phyloP scores from a whole-genome alignment of 2,329 filamentous ascomycete species.

The Pseudocercospora musae region DNA sequence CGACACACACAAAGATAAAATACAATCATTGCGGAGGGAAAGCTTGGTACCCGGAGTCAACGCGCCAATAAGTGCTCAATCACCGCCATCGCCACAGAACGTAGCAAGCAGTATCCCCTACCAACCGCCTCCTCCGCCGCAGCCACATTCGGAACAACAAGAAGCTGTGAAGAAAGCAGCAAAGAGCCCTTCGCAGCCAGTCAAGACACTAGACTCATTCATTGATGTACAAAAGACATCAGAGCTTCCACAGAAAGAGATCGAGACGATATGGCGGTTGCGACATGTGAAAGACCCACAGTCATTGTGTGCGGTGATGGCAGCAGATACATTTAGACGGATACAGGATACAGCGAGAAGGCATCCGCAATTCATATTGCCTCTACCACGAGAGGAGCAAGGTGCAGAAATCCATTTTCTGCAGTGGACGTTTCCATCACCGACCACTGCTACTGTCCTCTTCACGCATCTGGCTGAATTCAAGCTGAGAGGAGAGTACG shows the following conservation, averaged over 20 bases:
- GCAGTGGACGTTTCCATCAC: slow-evolving; percentile 87
- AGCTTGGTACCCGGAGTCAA: slow-evolving; percentile 56
- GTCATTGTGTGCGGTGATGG: slow-evolving; percentile 81
- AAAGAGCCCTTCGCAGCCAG: slow-evolving; percentile 42
- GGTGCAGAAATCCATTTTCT: slow-evolving; percentile 94
- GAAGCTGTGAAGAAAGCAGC: slow-evolving; percentile 31
- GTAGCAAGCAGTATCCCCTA: slow-evolving; percentile 31
- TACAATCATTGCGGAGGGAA: slow-evolving; percentile 65
- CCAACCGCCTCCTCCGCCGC: slow-evolving; percentile 37
- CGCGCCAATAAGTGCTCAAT: slow-evolving; percentile 38
- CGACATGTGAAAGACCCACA: slow-evolving; percentile 70
- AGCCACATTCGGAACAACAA: slow-evolving; percentile 31
- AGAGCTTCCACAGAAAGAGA: slow-evolving; percentile 71
- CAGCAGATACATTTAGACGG: slow-evolving; percentile 66
- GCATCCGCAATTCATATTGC: slow-evolving; percentile 87
- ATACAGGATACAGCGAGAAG: slow-evolving; percentile 69
- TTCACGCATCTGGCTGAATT: slow-evolving; percentile 94
- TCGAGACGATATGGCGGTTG: slow-evolving; percentile 85
- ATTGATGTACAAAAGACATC: slow-evolving; percentile 78
- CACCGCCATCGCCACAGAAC: slow-evolving; percentile 27
- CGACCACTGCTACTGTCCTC: slow-evolving; percentile 60
- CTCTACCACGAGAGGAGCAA: slow-evolving; percentile 64
- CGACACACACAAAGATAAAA: slow-evolving; percentile 80
- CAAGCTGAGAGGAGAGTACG: slow-evolving; percentile 85
- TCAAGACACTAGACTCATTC: slow-evolving; percentile 65